These are phyloP conservation scores for Hirsutella rhossiliensis DNA, from an alignment of 2,329 filamentous ascomycete genomes.

Conservation along the genomic window DNA sequence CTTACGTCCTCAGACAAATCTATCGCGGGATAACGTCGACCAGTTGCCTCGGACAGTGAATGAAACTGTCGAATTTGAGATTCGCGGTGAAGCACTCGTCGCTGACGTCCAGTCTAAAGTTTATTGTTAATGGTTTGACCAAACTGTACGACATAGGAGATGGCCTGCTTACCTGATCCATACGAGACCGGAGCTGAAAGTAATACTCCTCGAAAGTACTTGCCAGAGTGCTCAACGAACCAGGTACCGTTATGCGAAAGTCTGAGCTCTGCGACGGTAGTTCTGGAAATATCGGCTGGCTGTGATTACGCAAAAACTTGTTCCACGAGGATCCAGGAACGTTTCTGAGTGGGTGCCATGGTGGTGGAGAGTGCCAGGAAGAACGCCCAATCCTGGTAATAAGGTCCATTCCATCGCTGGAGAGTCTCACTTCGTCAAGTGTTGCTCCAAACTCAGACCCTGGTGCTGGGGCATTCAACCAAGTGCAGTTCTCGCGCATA, in stretches of 20 bases:
- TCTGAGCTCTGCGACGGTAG: background rate
- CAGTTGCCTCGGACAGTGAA: background rate
- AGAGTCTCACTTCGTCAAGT: conserved; percentile 8
- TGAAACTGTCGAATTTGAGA: background rate
- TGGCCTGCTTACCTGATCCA: background rate
- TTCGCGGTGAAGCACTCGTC: background rate
- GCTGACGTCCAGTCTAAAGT: background rate
- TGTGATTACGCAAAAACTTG: conserved; percentile 10
- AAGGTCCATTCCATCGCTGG: conserved; percentile 6
- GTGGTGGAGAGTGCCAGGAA: conserved; percentile 5
- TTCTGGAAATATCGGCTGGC: conserved; percentile 4
- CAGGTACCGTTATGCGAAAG: conserved; percentile 1
- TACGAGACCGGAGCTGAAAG: background rate
- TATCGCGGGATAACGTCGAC: background rate
- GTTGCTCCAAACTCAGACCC: conserved; percentile 11
- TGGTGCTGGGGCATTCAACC: conserved; percentile 1
- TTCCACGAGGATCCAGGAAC: conserved; percentile 13
- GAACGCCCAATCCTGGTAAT: conserved; percentile 5
- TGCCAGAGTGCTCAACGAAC: background rate
- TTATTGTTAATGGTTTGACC: background rate
- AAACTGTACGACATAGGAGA: too few relatives aligned
- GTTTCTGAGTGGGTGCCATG: conserved; percentile 10
- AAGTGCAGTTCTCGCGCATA: conserved; percentile 3
- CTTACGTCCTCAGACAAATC: conserved; percentile 2
- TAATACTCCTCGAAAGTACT: background rate